Conservation (phyloP, 495 filamentous ascomycete genomes). For the Penicillium robsamsonii region DNA sequence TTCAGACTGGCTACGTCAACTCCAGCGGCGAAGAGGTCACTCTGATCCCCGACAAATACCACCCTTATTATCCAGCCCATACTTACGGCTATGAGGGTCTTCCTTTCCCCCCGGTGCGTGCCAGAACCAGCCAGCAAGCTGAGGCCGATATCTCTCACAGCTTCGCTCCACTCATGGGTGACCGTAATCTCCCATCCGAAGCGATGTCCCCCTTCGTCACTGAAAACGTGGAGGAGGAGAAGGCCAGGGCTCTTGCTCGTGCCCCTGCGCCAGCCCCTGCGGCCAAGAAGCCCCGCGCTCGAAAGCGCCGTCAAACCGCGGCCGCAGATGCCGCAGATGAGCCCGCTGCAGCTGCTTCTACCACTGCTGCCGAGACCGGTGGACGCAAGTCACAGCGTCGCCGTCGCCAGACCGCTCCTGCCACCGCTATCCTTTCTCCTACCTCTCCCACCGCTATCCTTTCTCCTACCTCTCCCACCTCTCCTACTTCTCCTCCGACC, state of each 20-base stretch:
- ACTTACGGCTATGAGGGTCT: constrained; percentile 32
- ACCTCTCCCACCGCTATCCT: not conserved
- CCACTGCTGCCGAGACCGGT: not conserved
- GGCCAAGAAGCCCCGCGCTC: constrained; percentile 8
- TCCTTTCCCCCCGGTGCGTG: constrained; percentile 33
- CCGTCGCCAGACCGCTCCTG: constrained; percentile 8
- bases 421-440: not conserved
- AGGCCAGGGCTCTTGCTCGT: constrained; percentile 1
- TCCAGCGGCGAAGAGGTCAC: constrained; percentile 36
- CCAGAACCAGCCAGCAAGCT: constrained; percentile 30
- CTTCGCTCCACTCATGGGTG: constrained; percentile 41
- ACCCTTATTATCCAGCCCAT: constrained; percentile 30
- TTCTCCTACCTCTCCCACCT: not conserved
- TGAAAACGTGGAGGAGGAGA: constrained; percentile 21
- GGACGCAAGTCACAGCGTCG: constrained; percentile 16
- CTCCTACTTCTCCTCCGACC: constrained; percentile 7
- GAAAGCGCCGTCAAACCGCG: constrained; percentile 12
- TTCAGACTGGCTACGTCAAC: constrained; percentile 35
- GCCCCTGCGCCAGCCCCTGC: not conserved
- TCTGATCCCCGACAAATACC: constrained; percentile 22
- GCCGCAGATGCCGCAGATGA: not conserved
- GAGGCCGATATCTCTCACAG: constrained; percentile 35
- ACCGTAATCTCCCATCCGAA: constrained; percentile 36
- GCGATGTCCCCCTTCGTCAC: constrained; percentile 6
- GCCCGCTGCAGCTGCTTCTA: not conserved